Conservation (phyloP, 768 basidiomycete genomes). For the Naematelia encephala region DNA sequence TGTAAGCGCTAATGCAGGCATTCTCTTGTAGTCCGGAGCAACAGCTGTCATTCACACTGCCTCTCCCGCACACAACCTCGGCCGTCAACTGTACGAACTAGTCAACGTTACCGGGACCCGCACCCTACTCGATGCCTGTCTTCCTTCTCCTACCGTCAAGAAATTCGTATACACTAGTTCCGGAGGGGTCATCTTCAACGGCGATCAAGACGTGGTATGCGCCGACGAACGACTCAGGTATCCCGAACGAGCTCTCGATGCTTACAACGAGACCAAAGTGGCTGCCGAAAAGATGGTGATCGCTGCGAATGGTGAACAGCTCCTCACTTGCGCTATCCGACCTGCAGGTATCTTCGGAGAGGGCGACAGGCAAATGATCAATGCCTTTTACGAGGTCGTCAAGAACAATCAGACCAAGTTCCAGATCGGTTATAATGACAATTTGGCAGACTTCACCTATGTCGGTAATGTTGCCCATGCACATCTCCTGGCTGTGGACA, state of each 20-base stretch:
- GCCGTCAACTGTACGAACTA: slow-evolving; percentile 71
- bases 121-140: slow-evolving; percentile 76
- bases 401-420: slow-evolving; percentile 78
- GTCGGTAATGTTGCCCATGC: slow-evolving; percentile 93
- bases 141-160: slow-evolving; percentile 61
- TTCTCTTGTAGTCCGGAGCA: slow-evolving; percentile 63
- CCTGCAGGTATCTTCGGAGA: slow-evolving; percentile 97
- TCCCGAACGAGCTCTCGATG: slow-evolving; percentile 73
- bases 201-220: slow-evolving; percentile 67
- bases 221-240: slow-evolving; percentile 80
- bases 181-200: slow-evolving; percentile 85
- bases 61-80: slow-evolving; percentile 71
- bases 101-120: slow-evolving; percentile 79
- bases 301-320: slow-evolving; percentile 74
- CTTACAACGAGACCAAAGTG: slow-evolving; percentile 92
- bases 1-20: slow-evolving; percentile 1
- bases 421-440: slow-evolving; percentile 90
- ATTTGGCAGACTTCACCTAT: slow-evolving; percentile 94
- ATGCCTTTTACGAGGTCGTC: slow-evolving; percentile 74
- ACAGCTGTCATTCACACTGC: slow-evolving; percentile 96
- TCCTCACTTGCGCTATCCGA: slow-evolving; percentile 82
- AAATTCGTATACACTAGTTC: slow-evolving; percentile 95
- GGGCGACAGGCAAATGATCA: slow-evolving; percentile 82
- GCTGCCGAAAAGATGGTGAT: slow-evolving; percentile 80
- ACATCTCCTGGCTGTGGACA: slow-evolving; percentile 89